A percentile compares a stretch with the other conserved stretches of the same genome.
phyloP scores from a whole-genome alignment of 768 basidiomycete species.

The Candolleomyces eurysporus region DNA sequence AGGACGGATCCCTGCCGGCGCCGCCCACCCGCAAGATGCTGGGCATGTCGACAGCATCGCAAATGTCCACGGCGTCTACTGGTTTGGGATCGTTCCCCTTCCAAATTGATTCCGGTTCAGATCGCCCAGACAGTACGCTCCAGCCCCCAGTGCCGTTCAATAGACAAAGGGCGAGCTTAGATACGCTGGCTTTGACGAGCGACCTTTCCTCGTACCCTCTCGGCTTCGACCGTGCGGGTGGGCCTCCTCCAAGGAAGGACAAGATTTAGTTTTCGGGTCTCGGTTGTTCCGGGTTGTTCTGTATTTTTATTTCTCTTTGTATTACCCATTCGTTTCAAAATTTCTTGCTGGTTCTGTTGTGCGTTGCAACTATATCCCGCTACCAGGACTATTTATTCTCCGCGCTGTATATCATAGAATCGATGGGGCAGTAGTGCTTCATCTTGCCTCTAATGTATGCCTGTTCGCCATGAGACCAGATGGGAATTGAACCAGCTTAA shows the following conservation, averaged over 20 bases:
- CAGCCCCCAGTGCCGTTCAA: constrained; percentile 32
- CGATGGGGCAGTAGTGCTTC: not conserved
- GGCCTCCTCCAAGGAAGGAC: constrained; percentile 22
- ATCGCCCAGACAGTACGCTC: constrained; percentile 24
- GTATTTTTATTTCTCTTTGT: constrained; percentile 3
- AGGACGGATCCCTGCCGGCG: constrained; percentile 36
- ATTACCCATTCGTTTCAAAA: constrained; percentile 4
- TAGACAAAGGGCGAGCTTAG: constrained; percentile 77
- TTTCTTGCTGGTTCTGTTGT: constrained; percentile 2
- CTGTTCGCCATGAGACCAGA: not conserved
- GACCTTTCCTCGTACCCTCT: constrained; percentile 85
- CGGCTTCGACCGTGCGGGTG: constrained; percentile 59
- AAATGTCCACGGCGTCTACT: constrained; percentile 72
- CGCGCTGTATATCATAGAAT: constrained; percentile 3
- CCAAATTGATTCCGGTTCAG: constrained; percentile 69
- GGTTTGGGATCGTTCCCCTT: constrained; percentile 86
- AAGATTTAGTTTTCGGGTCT: constrained; percentile 3
- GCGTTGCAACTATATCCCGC: not conserved
- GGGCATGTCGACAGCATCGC: constrained; percentile 76
- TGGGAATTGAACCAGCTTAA: not conserved
- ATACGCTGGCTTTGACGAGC: constrained; percentile 79
- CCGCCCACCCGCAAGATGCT: constrained; percentile 61
- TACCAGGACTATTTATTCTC: not conserved
- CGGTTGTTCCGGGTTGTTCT: not conserved
- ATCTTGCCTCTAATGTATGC: not conserved